Conservation (phyloP, 768 basidiomycete genomes). For the Royoungia palumana region DNA sequence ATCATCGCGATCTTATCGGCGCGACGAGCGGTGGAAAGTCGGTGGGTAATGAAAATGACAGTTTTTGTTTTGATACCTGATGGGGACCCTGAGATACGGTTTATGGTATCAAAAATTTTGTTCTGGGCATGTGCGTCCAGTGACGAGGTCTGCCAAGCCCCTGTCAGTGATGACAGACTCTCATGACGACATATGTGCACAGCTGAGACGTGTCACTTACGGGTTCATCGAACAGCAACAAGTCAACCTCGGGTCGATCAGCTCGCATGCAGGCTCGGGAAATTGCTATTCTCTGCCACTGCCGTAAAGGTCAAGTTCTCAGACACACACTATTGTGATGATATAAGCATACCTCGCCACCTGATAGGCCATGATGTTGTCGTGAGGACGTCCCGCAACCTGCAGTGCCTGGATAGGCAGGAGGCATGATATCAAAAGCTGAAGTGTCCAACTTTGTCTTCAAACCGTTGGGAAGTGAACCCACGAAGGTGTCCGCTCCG, state of each 20-base stretch:
- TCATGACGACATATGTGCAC: constrained; percentile 4
- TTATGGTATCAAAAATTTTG: constrained; percentile 73
- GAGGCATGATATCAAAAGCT: constrained; percentile 50
- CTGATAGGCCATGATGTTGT: constrained; percentile 67
- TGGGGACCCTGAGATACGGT: constrained; percentile 56
- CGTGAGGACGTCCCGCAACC: constrained; percentile 32
- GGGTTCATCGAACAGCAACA: constrained; percentile 84
- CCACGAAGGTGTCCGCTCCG: constrained; percentile 64
- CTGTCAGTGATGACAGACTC: not conserved
- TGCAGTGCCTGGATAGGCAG: constrained; percentile 29
- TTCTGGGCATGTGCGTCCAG: constrained; percentile 79
- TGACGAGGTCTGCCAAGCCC: constrained; percentile 59
- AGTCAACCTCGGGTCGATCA: constrained; percentile 66
- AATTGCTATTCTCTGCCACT: constrained; percentile 89
- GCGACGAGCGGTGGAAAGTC: constrained; percentile 73
- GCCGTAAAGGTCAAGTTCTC: constrained; percentile 14
- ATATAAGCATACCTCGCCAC: constrained; percentile 63
- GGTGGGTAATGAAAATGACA: constrained; percentile 81
- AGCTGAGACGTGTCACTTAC: constrained; percentile 38
- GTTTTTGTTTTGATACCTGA: constrained; percentile 61
- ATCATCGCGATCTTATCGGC: constrained; percentile 88
- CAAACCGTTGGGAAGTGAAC: constrained; percentile 66
- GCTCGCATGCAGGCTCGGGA: constrained; percentile 87
- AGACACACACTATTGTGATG: constrained; percentile 12
- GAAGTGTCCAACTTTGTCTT: constrained; percentile 68